Conservation (phyloP, 2,329 filamentous ascomycete genomes). For the Xylaria sp. region DNA sequence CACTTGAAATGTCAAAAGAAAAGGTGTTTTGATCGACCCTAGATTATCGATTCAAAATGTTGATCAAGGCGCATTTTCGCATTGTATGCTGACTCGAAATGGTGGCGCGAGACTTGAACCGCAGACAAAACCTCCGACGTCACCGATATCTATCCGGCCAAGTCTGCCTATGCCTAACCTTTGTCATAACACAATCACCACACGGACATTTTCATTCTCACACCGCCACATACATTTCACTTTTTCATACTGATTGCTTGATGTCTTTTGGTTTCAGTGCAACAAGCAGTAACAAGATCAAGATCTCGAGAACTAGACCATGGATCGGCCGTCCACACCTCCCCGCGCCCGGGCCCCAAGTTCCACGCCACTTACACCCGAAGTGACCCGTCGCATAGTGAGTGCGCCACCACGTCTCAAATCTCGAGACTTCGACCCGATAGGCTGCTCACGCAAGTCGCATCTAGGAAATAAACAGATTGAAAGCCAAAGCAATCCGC, state of each 20-base stretch:
- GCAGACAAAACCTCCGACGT: constrained; percentile 42
- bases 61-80: neutral
- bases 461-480: constrained; percentile 81
- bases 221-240: neutral
- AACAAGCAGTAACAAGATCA: neutral
- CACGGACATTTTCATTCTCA: neutral
- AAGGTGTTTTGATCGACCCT: neutral
- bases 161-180: constrained; percentile 26
- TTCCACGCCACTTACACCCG: constrained; percentile 63
- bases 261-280: neutral
- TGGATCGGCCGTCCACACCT: constrained; percentile 61
- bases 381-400: constrained; percentile 65
- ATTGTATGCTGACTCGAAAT: neutral
- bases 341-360: constrained; percentile 49
- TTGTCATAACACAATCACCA: constrained; percentile 8
- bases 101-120: neutral
- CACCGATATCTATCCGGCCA: constrained; percentile 35
- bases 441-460: neutral
- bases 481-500: constrained; percentile 88
- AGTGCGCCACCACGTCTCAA: constrained; percentile 40
- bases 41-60: neutral
- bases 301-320: constrained; percentile 40
- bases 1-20: neutral
- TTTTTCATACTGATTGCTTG: neutral
- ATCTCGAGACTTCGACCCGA: neutral